Evolutionary conservation across 2,329 filamentous ascomycete genomes (phyloP), one percentile per base, ranked within the genome.

Genomic region (Alternaria metachromatica): DNA sequence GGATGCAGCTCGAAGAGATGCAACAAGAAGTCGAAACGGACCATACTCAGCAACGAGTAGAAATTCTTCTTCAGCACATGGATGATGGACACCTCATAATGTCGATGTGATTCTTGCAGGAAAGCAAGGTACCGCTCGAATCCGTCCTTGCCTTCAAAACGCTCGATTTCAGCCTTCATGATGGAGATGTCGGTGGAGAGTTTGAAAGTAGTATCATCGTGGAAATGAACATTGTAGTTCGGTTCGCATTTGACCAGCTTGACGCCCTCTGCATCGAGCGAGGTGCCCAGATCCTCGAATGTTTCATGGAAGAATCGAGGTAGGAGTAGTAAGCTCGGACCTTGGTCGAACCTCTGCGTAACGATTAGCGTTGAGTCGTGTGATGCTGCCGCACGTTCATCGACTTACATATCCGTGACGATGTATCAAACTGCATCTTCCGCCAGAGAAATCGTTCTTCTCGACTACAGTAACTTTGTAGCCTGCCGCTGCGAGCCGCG

Each of bases 151-250:
- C 91, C 91, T 72, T 93, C 91, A 81, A 87, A 90, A n/a, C 85
- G 85, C 82, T 93, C 90, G 37, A 94, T 85, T 76, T 92, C 88
- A 15, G 80, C 73, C 77, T 92, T 92, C 90, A 93, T 92, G 51
- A 83, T 82, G n/a, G 87, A 83, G 43, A 91, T 82, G 73, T 93
- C 90, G n/a, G 88, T 89, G 5, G 87, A 89, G 26, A 92, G 82
- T 65, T 86, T 83, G 74, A 93, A 90, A 11, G 78, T 81, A 66
- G 87, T 86, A 55, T 88, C 88, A 76, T 93, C 91, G 13, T 87
- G 83, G 75, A 93, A 94, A 85, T 89, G 92, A 63, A 94, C 84
- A 58, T 88, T 87, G 82, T 94, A 93, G 76, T 93, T 94, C 1
- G 90, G 89, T 54, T 92, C 88, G 78, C 91, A 93, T 81, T 90